Conservation (phyloP, 106 monocot species). For the Dendrobium huoshanense region DNA sequence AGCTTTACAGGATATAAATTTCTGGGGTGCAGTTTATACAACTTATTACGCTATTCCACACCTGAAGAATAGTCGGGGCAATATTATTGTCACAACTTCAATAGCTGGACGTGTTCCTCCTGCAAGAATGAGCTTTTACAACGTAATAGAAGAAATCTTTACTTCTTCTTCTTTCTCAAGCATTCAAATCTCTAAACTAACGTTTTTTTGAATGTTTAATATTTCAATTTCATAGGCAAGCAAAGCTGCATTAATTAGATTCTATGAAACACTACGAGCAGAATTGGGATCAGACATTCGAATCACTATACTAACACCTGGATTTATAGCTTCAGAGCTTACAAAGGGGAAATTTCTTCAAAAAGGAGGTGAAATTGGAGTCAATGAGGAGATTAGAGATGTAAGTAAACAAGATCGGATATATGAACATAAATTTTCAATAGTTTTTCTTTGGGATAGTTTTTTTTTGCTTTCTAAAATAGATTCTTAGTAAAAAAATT, state of each 20-base stretch:
- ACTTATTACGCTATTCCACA: conserved; percentile 72
- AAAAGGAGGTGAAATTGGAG: conserved; percentile 37
- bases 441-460: no score
- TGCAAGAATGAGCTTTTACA: conserved; percentile 73
- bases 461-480: no score
- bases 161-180: not conserved
- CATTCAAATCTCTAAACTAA: not conserved
- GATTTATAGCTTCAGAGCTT: conserved; percentile 66
- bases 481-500: no score
- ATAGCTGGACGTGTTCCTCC: conserved; percentile 44
- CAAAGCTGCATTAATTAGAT: conserved; percentile 69
- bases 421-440: no score
- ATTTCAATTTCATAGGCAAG: conserved; percentile 40
- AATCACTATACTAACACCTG: conserved; percentile 62
- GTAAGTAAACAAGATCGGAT: conserved; percentile 15
- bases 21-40: conserved; percentile 80
- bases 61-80: conserved; percentile 57
- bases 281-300: conserved; percentile 51
- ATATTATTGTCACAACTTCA: conserved; percentile 54
- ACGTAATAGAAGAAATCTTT: conserved; percentile 26
- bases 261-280: conserved; percentile 68
- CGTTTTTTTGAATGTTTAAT: not conserved
- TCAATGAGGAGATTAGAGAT: conserved; percentile 50
- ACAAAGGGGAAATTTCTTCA: conserved; percentile 65
- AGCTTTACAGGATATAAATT: conserved; percentile 63